Evolutionary conservation across 331 rosid species (phyloP).

Genomic region (Malus hybrid): DNA sequence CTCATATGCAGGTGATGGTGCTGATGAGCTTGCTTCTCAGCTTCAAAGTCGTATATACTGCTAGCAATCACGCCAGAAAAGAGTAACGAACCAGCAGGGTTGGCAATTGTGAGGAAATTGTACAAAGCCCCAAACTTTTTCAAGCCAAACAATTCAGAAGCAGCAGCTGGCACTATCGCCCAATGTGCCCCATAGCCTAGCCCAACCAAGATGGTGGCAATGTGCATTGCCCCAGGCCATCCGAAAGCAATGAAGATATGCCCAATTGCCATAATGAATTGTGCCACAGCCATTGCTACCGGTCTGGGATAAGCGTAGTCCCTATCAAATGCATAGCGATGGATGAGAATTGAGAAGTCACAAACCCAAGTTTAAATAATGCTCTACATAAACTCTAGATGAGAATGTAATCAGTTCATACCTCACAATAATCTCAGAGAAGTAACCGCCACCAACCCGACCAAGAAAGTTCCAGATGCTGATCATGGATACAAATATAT

Average conservation of each 20-base stretch:
- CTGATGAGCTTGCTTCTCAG: conserved; percentile 40
- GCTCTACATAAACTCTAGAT: background rate
- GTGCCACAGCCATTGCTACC: conserved; percentile 35
- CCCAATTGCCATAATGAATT: conserved; percentile 33
- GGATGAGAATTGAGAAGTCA: background rate
- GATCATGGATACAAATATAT: conserved; percentile 40
- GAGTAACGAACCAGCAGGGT: conserved; percentile 32
- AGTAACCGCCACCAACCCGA: conserved; percentile 45
- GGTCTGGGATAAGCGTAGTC: conserved; percentile 47
- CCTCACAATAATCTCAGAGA: conserved; percentile 44
- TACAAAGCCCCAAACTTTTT: conserved; percentile 46
- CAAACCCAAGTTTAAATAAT: background rate
- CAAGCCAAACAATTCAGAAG: conserved; percentile 44
- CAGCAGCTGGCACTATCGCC: conserved; percentile 46
- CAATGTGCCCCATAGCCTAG: conserved; percentile 44
- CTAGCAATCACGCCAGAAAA: conserved; percentile 36
- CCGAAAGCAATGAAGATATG: conserved; percentile 37
- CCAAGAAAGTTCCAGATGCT: conserved; percentile 52
- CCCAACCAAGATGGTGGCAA: conserved; percentile 30
- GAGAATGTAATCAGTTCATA: conserved; percentile 5
- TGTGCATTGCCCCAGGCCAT: conserved; percentile 38
- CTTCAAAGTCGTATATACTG: conserved; percentile 34
- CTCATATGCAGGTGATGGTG: conserved; percentile 4
- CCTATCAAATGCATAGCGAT: conserved; percentile 12
- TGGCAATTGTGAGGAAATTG: conserved; percentile 39